Percentiles rank a stretch among this genome's conserved stretches.
Conservation (phyloP, 2,329 filamentous ascomycete species). For the Nakataea oryzae region DNA sequence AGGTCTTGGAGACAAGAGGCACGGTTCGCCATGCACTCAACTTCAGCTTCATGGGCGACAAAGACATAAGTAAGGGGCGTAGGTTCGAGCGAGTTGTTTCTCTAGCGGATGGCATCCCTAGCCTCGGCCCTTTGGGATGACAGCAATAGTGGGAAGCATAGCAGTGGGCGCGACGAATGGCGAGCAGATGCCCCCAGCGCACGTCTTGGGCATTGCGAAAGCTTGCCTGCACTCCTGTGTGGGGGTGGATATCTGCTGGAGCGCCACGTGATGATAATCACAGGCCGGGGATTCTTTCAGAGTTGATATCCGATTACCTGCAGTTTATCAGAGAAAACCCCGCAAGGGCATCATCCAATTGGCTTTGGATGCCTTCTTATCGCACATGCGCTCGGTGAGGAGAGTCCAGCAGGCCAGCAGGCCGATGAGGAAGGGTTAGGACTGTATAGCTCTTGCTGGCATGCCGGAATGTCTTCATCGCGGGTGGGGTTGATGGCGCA, state of each 20-base stretch:
- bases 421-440: background rate
- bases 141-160: background rate
- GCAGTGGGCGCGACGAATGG: background rate
- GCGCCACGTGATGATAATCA: background rate
- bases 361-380: background rate
- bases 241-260: background rate
- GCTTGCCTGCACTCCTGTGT: background rate
- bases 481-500: background rate
- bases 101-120: background rate
- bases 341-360: background rate
- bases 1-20: background rate
- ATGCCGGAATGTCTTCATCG: background rate
- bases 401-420: background rate
- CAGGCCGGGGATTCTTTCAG: background rate
- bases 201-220: background rate
- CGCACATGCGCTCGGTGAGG: background rate
- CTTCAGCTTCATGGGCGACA: background rate
- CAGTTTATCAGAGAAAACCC: background rate
- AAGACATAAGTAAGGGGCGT: background rate
- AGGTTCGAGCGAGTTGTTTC: background rate
- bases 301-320: background rate
- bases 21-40: background rate
- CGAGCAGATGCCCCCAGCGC: background rate
- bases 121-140: background rate
- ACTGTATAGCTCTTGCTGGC: background rate